A percentile compares a stretch with the other conserved stretches of the same genome.
Conservation (phyloP, 2,329 filamentous ascomycete genomes). For the Cladosporium sp. region DNA sequence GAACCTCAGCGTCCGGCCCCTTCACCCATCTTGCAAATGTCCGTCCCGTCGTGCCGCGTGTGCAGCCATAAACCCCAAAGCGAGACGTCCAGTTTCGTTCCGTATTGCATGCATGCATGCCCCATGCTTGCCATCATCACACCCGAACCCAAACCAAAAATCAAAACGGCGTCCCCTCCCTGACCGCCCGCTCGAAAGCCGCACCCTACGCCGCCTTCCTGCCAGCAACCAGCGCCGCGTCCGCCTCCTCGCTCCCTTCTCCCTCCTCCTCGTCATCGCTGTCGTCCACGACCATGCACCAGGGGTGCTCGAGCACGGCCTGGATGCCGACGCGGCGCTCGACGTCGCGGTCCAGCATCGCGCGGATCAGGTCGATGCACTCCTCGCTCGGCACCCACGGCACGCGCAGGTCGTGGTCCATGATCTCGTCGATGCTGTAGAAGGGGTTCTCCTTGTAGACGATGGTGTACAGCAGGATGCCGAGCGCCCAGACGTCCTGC, state of each 20-base stretch:
- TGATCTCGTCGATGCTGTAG: slow-evolving; percentile 98
- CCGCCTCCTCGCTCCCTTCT: not conserved
- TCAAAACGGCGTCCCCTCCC: no score
- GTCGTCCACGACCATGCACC: slow-evolving; percentile 48
- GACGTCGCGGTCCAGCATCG: slow-evolving; percentile 90
- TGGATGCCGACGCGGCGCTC: slow-evolving; percentile 76
- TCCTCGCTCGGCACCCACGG: slow-evolving; percentile 85
- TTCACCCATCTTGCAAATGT: not conserved
- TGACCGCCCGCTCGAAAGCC: not conserved
- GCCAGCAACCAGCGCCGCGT: not conserved
- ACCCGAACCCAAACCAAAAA: no score
- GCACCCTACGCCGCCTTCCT: not conserved
- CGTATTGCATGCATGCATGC: not conserved
- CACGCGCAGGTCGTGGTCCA: slow-evolving; percentile 89
- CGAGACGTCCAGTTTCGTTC: not conserved
- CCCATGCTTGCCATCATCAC: no score
- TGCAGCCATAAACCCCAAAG: not conserved
- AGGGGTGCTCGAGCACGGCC: slow-evolving; percentile 82
- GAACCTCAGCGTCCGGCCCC: not conserved
- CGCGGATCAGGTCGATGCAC: slow-evolving; percentile 82
- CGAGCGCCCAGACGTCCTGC: slow-evolving; percentile 96
- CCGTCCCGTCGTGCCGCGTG: not conserved
- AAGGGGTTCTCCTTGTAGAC: slow-evolving; percentile 99
- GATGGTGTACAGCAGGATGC: slow-evolving; percentile 95
- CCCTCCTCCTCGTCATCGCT: slow-evolving; percentile 16